Base-by-base conservation (phyloP, 768 basidiomycete species). In the Agaricus subrufescens region DNA sequence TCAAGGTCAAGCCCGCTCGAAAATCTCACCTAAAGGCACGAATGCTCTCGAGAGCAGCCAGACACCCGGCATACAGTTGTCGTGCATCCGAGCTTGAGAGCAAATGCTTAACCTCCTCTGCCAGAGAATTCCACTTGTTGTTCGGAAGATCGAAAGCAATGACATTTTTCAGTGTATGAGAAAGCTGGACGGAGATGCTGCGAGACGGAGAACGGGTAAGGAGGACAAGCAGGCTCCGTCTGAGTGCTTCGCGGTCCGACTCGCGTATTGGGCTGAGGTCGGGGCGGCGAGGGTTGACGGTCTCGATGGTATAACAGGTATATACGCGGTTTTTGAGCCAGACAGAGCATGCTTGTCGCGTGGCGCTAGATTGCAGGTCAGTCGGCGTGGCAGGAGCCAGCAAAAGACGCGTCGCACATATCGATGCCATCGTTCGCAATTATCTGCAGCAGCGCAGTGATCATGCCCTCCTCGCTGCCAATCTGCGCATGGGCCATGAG, bases 281-380 rank as follows among this genome's bases (percentile, higher is more conserved):
- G 0, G 85, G 75, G 30, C 84, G 81, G 50, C 78, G 67, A 30
- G 67, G 62, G 34, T 50, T 50, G 43, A 49, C 11, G 15, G 60
- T 59, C 54, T 85, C 82, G 63, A 83, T 63, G 59, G 76, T 67
- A 66, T 93, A 95, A 19, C 78, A 78, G 4, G 77, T 75, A 54
- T 82, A 79, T 58, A 95, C 83, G 63, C 94, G 87, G 69, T 96
- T 96, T 73, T 96, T 96, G 64, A 95, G 77, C 81, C 87, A 96
- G 23, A 96, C 89, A 12, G 87, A 80, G 61, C 88, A 86, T 0
- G 93, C 87, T 64, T 94, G 91, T 40, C 91, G 89, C 54, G 87
- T 91, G 26, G 89, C 79, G 56, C 89, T 92, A 55, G 11, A 38
- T 15, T 30, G 26, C 26, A 42, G 29, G 15, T 48, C 46, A 50